Percentiles rank a stretch among this genome's conserved stretches.
These are phyloP conservation scores for Lasiodiplodia citricola DNA, from an alignment of 2,329 filamentous ascomycete species.

Conservation along the genomic window DNA sequence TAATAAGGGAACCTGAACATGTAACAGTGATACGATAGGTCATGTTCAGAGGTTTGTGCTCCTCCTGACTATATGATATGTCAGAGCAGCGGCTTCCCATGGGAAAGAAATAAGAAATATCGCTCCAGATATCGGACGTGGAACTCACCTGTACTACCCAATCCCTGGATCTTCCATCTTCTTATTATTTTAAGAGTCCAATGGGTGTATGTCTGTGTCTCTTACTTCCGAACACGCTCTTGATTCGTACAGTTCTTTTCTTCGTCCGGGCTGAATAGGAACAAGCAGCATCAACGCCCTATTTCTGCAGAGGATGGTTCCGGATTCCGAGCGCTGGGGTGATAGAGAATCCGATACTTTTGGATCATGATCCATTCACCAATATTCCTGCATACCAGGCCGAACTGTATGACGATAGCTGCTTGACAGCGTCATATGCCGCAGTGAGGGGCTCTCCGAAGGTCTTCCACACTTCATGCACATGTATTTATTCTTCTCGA, in stretches of 20 bases:
- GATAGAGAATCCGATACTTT: not conserved
- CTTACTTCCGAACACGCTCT: not conserved
- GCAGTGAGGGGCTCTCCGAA: not conserved
- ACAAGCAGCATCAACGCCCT: not conserved
- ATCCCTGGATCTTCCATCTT: too few species aligned
- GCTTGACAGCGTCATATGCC: not conserved
- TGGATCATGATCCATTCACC: not conserved
- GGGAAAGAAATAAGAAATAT: too few species aligned
- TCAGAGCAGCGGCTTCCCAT: too few species aligned
- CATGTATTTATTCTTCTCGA: too few species aligned
- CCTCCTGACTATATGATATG: too few species aligned
- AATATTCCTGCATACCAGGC: not conserved
- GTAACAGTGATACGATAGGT: too few species aligned
- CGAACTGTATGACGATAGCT: not conserved
- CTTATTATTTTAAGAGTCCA: not conserved
- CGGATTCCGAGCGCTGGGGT: not conserved
- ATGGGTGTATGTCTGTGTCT: not conserved
- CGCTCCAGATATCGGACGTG: too few species aligned
- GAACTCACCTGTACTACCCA: too few species aligned
- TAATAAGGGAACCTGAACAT: too few species aligned
- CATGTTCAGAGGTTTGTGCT: too few species aligned
- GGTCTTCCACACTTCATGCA: not conserved
- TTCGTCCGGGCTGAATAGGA: not conserved
- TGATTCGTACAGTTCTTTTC: not conserved
- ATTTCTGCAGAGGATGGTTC: not conserved